Evolutionary conservation across 148 eudicot genomes (phyloP).

Genomic region (Oxyria digyna): DNA sequence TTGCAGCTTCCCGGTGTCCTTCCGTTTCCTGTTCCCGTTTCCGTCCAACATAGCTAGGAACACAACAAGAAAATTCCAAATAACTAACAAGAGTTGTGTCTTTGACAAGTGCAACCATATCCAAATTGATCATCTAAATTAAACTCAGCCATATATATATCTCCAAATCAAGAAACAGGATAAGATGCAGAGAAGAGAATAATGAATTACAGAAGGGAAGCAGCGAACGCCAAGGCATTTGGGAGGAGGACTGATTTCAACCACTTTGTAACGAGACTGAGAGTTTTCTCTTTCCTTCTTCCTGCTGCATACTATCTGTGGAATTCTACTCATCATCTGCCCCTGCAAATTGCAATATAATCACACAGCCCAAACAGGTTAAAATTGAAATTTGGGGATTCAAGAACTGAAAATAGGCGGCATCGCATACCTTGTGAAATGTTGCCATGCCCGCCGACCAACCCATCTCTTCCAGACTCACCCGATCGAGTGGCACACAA

Average conservation of each 20-base stretch:
- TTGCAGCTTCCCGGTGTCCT: too few species aligned
- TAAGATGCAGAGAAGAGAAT: background rate
- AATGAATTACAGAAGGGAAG: conserved; percentile 47
- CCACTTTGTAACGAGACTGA: conserved; percentile 48
- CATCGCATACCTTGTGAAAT: background rate
- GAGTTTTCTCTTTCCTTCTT: conserved; percentile 6
- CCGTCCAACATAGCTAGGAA: too few species aligned
- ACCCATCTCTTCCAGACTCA: background rate
- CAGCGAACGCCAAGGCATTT: conserved; percentile 65
- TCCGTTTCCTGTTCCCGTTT: too few species aligned
- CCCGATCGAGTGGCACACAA: too few species aligned
- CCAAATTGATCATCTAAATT: too few species aligned
- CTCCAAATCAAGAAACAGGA: too few species aligned
- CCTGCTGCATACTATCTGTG: conserved; percentile 6
- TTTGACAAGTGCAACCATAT: too few species aligned
- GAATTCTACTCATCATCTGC: background rate
- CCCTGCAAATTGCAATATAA: background rate
- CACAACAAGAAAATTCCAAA: too few species aligned
- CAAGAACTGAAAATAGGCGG: background rate
- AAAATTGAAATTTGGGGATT: background rate
- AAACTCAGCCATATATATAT: too few species aligned
- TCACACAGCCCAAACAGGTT: background rate
- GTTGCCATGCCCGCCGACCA: background rate
- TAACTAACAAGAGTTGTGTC: too few species aligned
- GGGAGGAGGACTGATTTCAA: conserved; percentile 78